These are phyloP conservation scores for Lachancea waltii DNA, from an alignment of 805 yeast species.

Conservation along the genomic window DNA sequence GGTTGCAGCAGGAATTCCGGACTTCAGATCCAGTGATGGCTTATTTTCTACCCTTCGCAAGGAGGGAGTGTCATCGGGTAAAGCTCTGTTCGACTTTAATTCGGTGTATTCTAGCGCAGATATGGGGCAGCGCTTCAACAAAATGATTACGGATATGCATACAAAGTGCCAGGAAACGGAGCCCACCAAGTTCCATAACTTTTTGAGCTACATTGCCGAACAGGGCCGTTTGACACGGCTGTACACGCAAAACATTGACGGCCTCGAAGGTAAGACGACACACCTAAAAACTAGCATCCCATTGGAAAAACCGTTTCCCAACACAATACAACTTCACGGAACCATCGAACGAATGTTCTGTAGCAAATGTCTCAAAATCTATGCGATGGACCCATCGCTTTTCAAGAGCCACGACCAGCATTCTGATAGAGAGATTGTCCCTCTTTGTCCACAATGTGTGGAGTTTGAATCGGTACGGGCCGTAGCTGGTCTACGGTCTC, in stretches of 20 bases:
- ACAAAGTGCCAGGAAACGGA: conserved; percentile 45
- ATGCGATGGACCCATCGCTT: conserved; percentile 45
- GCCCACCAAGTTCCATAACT: conserved; percentile 71
- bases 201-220: conserved; percentile 52
- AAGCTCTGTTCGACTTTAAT: conserved; percentile 67
- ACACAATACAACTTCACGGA: conserved; percentile 79
- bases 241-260: conserved; percentile 86
- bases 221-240: conserved; percentile 62
- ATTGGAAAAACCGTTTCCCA: conserved; percentile 43
- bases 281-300: conserved; percentile 37
- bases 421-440: conserved; percentile 27
- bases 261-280: conserved; percentile 58
- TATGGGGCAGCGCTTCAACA: conserved; percentile 60
- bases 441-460: conserved; percentile 60
- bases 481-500: conserved; percentile 60
- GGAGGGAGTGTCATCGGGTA: conserved; percentile 40
- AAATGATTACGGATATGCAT: conserved; percentile 61
- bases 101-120: conserved; percentile 62
- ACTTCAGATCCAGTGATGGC: conserved; percentile 74
- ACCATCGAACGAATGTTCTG: conserved; percentile 68
- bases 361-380: conserved; percentile 61
- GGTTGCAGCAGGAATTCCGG: conserved; percentile 88
- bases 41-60: conserved; percentile 52
- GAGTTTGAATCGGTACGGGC: conserved; percentile 50
- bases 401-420: conserved; percentile 37